phyloP scores from a whole-genome alignment of 2,329 filamentous ascomycete genomes.

The Lithohypha guttulata region DNA sequence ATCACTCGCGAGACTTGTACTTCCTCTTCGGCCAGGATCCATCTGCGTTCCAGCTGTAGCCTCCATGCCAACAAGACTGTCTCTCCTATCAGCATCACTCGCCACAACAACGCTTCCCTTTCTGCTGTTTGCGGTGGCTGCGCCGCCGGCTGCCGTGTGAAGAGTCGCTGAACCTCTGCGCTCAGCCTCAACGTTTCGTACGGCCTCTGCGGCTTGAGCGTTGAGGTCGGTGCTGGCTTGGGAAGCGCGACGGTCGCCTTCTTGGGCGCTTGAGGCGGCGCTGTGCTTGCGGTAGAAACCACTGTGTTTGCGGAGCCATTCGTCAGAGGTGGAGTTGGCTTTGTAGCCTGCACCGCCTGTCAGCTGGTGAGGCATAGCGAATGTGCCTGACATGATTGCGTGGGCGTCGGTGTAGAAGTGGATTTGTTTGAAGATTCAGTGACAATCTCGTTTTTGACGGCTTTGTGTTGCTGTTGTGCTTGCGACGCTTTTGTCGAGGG shows the following conservation, averaged over 20 bases:
- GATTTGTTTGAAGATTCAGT: too few relatives aligned
- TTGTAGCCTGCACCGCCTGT: conserved; percentile 22
- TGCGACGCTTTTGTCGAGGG: neutral
- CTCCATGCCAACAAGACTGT: conserved; percentile 21
- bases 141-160: conserved; percentile 13
- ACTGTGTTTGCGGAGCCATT: conserved; percentile 20
- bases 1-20: conserved; percentile 20
- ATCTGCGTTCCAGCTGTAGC: conserved; percentile 17
- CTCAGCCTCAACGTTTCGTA: conserved; percentile 15
- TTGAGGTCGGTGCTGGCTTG: conserved; percentile 16
- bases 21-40: conserved; percentile 17
- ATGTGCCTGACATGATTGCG: conserved; percentile 19
- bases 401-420: neutral
- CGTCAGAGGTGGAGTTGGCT: conserved; percentile 20
- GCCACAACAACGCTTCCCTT: conserved; percentile 22
- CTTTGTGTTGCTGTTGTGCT: neutral
- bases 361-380: conserved; percentile 20
- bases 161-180: conserved; percentile 12
- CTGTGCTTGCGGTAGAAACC: conserved; percentile 21
- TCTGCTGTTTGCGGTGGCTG: conserved; percentile 16
- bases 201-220: conserved; percentile 15
- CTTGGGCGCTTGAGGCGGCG: conserved; percentile 18
- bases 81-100: conserved; percentile 19
- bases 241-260: conserved; percentile 18
- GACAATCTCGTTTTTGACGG: too few relatives aligned